These are phyloP conservation scores for Chrysopogon serrulatus DNA, from an alignment of 176 grass and related monocot species.

Conservation along the genomic window DNA sequence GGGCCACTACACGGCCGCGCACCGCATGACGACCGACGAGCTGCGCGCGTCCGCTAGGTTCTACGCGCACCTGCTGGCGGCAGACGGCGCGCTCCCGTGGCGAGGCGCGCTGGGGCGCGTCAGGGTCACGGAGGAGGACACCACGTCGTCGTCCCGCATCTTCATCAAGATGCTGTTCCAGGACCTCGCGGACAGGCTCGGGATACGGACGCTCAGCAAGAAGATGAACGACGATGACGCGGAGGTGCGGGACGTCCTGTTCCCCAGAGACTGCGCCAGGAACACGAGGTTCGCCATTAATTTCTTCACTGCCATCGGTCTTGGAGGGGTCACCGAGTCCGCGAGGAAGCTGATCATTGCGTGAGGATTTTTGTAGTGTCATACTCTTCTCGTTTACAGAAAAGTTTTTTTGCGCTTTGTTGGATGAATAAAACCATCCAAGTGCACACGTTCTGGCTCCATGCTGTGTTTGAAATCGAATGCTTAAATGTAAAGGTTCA, in stretches of 20 bases:
- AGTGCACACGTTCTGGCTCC: too few species aligned
- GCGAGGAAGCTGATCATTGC: slow-evolving; percentile 7
- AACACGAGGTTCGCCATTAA: slow-evolving; percentile 34
- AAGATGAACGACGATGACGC: slow-evolving; percentile 11
- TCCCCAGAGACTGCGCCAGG: slow-evolving; percentile 29
- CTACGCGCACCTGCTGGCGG: neutral
- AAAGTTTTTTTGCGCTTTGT: too few species aligned
- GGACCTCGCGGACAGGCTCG: slow-evolving; percentile 43
- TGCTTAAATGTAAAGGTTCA: too few species aligned
- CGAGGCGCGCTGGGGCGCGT: neutral
- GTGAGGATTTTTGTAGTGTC: too few species aligned
- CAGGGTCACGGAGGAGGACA: slow-evolving; percentile 22
- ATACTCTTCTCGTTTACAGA: too few species aligned
- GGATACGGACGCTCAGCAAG: slow-evolving; percentile 16
- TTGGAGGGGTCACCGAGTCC: slow-evolving; percentile 26
- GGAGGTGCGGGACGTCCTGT: slow-evolving; percentile 15
- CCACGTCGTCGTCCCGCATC: slow-evolving; percentile 45
- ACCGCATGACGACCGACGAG: neutral
- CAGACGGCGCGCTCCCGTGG: neutral
- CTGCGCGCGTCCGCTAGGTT: neutral
- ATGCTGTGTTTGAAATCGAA: too few species aligned
- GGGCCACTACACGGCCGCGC: neutral
- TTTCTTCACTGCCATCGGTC: slow-evolving; percentile 39
- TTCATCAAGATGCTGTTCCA: slow-evolving; percentile 49
- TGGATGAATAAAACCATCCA: too few species aligned